A percentile compares a stretch with the other conserved stretches of the same genome.
Evolutionary conservation across 2,329 filamentous ascomycete species (phyloP).

Genomic region (Leptographium flavum): DNA sequence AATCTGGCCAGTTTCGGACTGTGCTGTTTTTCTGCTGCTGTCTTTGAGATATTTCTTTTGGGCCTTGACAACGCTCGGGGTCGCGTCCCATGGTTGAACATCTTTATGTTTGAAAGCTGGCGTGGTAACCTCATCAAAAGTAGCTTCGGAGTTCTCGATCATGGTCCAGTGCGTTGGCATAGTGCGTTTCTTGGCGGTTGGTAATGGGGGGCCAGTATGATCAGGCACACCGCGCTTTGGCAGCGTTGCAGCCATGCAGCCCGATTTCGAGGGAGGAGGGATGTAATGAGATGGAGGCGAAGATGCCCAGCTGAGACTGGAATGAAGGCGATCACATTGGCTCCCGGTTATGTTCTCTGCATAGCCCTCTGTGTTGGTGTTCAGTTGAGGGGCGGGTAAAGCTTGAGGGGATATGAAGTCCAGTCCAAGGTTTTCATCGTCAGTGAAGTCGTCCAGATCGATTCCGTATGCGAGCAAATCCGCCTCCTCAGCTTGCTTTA

Average conservation of each 20-base stretch:
- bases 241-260: slow-evolving; percentile 10
- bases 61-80: slow-evolving; percentile 60
- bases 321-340: background rate
- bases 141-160: no score
- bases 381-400: slow-evolving; percentile 20
- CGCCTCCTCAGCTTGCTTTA: background rate
- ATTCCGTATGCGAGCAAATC: slow-evolving; percentile 19
- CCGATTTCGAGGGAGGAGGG: slow-evolving; percentile 18
- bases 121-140: no score
- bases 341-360: background rate
- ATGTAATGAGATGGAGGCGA: slow-evolving; percentile 35
- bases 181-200: slow-evolving; percentile 44
- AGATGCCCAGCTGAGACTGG: slow-evolving; percentile 42
- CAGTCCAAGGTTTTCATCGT: slow-evolving; percentile 62
- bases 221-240: slow-evolving; percentile 29
- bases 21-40: slow-evolving; percentile 34
- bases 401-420: slow-evolving; percentile 48
- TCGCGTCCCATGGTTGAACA: slow-evolving; percentile 52
- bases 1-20: slow-evolving; percentile 23
- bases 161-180: slow-evolving; percentile 38
- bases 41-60: slow-evolving; percentile 61
- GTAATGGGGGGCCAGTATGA: slow-evolving; percentile 17
- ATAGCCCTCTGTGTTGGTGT: slow-evolving; percentile 1
- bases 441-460: slow-evolving; percentile 73
- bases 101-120: slow-evolving; percentile 21